Conservation (phyloP, 371 early-diverging fungal species). For the Umbelopsis sp. region DNA sequence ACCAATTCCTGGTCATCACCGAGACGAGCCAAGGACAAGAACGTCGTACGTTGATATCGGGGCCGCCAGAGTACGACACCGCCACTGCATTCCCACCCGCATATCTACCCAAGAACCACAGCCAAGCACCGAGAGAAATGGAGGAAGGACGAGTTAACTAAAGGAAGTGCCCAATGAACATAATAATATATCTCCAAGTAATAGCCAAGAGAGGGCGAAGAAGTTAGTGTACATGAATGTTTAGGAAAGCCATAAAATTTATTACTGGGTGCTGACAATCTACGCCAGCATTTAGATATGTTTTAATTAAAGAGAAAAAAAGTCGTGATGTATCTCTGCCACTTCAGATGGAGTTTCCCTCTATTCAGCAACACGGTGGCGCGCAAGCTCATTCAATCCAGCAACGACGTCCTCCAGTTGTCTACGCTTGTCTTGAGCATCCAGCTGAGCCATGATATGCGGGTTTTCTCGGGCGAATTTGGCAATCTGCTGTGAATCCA, state of each 20-base stretch:
- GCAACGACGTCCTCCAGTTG: constrained; percentile 76
- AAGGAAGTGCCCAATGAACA: too few species aligned
- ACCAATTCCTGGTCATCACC: constrained; percentile 8
- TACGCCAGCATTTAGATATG: too few species aligned
- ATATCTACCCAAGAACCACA: neutral
- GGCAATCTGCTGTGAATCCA: constrained; percentile 59
- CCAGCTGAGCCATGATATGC: constrained; percentile 68
- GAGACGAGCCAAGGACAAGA: neutral
- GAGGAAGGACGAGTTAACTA: neutral
- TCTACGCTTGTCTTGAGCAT: constrained; percentile 69
- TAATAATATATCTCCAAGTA: too few species aligned
- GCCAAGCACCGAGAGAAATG: neutral
- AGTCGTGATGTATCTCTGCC: too few species aligned
- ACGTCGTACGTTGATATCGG: constrained; percentile 1
- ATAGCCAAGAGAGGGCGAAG: too few species aligned
- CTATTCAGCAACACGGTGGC: constrained; percentile 30
- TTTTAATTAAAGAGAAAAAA: neutral
- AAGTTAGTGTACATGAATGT: too few species aligned
- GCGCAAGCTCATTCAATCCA: constrained; percentile 48
- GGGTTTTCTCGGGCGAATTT: constrained; percentile 85
- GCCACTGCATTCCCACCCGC: constrained; percentile 2
- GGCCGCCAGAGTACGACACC: neutral
- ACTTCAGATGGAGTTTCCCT: too few species aligned
- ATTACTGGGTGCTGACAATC: too few species aligned
- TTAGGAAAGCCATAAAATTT: too few species aligned